phyloP scores from a whole-genome alignment of 805 yeast species.

The Saccharomyces mikatae region DNA sequence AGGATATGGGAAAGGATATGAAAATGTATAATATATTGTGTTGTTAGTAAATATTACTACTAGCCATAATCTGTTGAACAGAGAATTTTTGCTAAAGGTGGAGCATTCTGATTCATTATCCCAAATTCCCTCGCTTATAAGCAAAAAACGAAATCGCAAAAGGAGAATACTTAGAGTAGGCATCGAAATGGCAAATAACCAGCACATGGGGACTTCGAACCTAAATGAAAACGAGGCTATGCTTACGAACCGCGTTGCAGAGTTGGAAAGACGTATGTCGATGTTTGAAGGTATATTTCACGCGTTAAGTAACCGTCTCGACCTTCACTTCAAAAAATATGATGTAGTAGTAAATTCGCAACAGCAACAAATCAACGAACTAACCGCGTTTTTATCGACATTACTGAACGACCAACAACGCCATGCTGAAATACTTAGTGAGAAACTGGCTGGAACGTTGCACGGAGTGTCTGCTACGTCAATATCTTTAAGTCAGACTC shows the following conservation, averaged over 20 bases:
- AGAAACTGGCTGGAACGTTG: slow-evolving; percentile 18
- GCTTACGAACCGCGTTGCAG: slow-evolving; percentile 17
- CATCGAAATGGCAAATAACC: neutral
- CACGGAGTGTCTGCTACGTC: slow-evolving; percentile 21
- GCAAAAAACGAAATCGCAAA: neutral
- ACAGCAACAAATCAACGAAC: slow-evolving; percentile 27
- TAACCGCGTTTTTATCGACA: slow-evolving; percentile 20
- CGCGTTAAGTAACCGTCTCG: slow-evolving; percentile 24
- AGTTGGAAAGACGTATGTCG: slow-evolving; percentile 23
- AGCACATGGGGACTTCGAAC: neutral
- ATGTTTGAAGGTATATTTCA: slow-evolving; percentile 28
- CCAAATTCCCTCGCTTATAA: neutral
- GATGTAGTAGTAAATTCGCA: slow-evolving; percentile 25
- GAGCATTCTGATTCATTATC: neutral
- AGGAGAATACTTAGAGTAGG: neutral
- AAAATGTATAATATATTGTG: neutral
- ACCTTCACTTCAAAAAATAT: slow-evolving; percentile 28
- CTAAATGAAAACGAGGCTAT: slow-evolving; percentile 8
- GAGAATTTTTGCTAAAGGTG: neutral
- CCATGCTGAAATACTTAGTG: slow-evolving; percentile 22
- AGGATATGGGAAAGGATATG: neutral
- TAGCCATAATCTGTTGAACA: neutral
- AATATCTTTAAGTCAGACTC: slow-evolving; percentile 6
- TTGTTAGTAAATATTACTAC: neutral
- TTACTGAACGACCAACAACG: slow-evolving; percentile 25